Percentiles rank a stretch among this genome's conserved stretches.
Conservation (phyloP, 495 filamentous ascomycete species). For the Aspergillus haitiensis region DNA sequence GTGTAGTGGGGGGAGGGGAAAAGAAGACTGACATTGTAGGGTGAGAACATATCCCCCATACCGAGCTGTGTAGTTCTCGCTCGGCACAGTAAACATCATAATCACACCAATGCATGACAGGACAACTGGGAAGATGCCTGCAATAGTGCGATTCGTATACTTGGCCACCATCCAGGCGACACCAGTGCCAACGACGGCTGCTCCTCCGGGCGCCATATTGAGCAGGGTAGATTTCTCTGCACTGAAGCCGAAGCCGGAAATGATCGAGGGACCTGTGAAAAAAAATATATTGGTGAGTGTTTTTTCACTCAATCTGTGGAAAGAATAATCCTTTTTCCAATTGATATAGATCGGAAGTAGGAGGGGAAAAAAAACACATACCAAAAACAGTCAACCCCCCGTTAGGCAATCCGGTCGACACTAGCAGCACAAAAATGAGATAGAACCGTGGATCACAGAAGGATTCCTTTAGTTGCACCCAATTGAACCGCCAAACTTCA, state of each 20-base stretch:
- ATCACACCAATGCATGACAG: background rate
- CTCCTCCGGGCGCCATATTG: background rate
- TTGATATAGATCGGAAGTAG: background rate
- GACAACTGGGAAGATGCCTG: background rate
- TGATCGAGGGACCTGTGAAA: background rate
- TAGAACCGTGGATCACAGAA: conserved; percentile 7
- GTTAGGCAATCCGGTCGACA: conserved; percentile 5
- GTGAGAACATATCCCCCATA: background rate
- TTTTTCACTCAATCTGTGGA: too few species aligned
- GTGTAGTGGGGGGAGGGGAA: too few species aligned
- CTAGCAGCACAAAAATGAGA: background rate
- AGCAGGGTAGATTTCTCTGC: background rate
- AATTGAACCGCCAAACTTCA: conserved; percentile 29
- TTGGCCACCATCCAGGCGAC: background rate
- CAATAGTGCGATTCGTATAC: background rate
- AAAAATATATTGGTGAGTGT: background rate
- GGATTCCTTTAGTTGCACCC: conserved; percentile 30
- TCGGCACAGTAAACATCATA: background rate
- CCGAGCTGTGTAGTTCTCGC: background rate
- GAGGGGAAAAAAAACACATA: background rate
- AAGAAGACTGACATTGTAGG: background rate
- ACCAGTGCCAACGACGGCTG: background rate
- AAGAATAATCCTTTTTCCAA: too few species aligned
- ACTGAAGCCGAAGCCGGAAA: background rate
- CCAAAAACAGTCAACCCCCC: conserved; percentile 4